Evolutionary conservation across 2,329 filamentous ascomycete genomes (phyloP), one percentile per base, ranked within the genome.

Genomic region (Cladosporium sp.): DNA sequence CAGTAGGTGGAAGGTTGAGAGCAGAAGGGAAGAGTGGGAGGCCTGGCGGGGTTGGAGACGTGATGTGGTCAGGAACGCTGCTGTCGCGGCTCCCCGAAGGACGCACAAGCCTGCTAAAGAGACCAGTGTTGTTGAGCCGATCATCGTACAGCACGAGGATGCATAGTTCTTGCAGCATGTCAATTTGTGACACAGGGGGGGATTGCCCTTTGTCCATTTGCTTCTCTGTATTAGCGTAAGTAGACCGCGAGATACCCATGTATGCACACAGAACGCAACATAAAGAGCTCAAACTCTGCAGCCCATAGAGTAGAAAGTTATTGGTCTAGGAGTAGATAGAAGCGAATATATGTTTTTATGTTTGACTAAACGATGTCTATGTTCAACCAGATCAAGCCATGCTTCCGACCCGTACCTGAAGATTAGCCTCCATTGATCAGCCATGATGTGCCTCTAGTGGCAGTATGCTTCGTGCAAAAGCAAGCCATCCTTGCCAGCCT

Each of bases 1-100:
- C 45, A 83, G 86, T 3, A 80, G 84, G 68, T 90, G 85, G 73
- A 83, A 86, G 60, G 84, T 85, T 9, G 85, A 85, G 17, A 80
- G 78, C 69, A 82, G 86, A 69, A 79, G 77, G 58, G 87, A 90
- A 71, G 82, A 88, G 61, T 87, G 83, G 66, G 84, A 80, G 22
- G 75, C 78, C 3, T 71, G 74, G 63, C 67, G 64, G 35, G 66
- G 64, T 3, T 74, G 71, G 73, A 65, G 68, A 49, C 60, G 68
- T 19, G 66, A 68, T 34, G 56, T 73, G 4, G 52, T 63, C 24
- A 50, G 49, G 52, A 57, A 55, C 19, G 52, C 52, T 45, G 40
- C 52, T n/a, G 52, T 55, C n/a, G 52, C 40, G 13, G 52, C 39
- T 1, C 52, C 52, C 15, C 37, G 52, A 22, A 37, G 32, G 34